Evolutionary conservation across 148 eudicot genomes (phyloP).

Genomic region (Chenopodium berlandieri): DNA sequence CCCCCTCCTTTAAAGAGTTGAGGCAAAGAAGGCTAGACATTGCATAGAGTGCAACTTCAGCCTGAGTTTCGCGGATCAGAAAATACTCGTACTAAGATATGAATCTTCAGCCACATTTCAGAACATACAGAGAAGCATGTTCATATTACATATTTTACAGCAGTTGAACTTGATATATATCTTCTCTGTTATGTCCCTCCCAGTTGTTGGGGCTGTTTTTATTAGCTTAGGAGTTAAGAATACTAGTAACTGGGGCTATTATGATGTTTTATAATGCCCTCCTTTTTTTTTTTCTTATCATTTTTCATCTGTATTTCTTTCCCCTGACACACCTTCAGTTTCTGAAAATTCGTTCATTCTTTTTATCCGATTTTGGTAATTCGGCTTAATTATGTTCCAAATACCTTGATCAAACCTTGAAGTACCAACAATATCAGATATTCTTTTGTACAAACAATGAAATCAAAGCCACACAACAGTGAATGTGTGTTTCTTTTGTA

Average conservation of each 20-base stretch:
- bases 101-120: slow-evolving; percentile 15
- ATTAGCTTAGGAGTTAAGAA: slow-evolving; percentile 3
- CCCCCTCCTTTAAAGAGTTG: slow-evolving; percentile 13
- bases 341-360: slow-evolving; percentile 25
- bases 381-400: background rate
- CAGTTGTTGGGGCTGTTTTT: slow-evolving; percentile 11
- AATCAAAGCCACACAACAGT: background rate
- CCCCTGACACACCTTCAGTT: slow-evolving; percentile 2
- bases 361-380: background rate
- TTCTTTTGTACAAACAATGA: background rate
- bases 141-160: slow-evolving; percentile 13
- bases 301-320: slow-evolving; percentile 10
- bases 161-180: slow-evolving; percentile 1
- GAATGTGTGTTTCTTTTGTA: too few relatives aligned
- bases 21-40: slow-evolving; percentile 18
- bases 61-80: slow-evolving; percentile 12
- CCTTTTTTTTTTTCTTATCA: background rate
- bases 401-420: background rate
- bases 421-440: too few relatives aligned
- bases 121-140: slow-evolving; percentile 13
- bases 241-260: slow-evolving; percentile 10
- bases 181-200: slow-evolving; percentile 17
- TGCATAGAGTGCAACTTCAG: slow-evolving; percentile 23
- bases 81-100: background rate
- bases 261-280: slow-evolving; percentile 15